Percentiles rank a stretch among this genome's conserved stretches.
These are phyloP conservation scores for Physaria fendleri DNA, from an alignment of 345 rosid species.

Conservation along the genomic window DNA sequence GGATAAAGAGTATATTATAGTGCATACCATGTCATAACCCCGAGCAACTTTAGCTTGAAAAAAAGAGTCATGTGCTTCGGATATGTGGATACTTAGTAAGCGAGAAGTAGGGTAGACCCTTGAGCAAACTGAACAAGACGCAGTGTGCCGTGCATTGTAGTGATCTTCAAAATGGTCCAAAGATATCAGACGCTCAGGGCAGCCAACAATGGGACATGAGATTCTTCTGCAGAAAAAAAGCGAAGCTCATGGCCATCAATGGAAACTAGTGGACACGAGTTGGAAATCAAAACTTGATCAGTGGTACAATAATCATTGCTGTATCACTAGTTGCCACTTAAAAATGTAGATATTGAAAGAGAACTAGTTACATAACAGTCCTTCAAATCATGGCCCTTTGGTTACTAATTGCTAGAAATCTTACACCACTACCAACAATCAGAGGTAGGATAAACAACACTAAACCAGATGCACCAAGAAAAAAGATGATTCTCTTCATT, in stretches of 20 bases:
- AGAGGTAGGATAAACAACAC: not conserved
- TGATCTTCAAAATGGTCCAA: constrained; percentile 84
- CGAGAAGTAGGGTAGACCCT: constrained; percentile 82
- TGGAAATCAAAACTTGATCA: not conserved
- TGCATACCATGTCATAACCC: constrained; percentile 71
- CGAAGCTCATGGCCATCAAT: not conserved
- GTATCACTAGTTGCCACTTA: not conserved
- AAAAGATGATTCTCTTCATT: not conserved
- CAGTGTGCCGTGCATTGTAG: constrained; percentile 70
- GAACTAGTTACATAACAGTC: not conserved
- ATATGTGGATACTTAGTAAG: constrained; percentile 73
- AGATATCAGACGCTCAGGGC: constrained; percentile 53
- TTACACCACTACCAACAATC: not conserved
- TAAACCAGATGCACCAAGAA: not conserved
- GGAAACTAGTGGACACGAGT: not conserved
- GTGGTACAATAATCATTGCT: not conserved
- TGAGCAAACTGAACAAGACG: constrained; percentile 91
- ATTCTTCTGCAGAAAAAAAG: constrained; percentile 50
- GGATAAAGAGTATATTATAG: not conserved
- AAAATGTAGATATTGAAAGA: not conserved
- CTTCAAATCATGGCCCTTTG: not conserved
- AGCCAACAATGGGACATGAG: constrained; percentile 80
- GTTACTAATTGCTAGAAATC: not conserved
- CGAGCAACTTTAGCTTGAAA: constrained; percentile 93
- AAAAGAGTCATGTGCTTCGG: constrained; percentile 93